A percentile compares a stretch with the other conserved stretches of the same genome.
Evolutionary conservation across 495 filamentous ascomycete species (phyloP).

Genomic region (Terfezia claveryi): DNA sequence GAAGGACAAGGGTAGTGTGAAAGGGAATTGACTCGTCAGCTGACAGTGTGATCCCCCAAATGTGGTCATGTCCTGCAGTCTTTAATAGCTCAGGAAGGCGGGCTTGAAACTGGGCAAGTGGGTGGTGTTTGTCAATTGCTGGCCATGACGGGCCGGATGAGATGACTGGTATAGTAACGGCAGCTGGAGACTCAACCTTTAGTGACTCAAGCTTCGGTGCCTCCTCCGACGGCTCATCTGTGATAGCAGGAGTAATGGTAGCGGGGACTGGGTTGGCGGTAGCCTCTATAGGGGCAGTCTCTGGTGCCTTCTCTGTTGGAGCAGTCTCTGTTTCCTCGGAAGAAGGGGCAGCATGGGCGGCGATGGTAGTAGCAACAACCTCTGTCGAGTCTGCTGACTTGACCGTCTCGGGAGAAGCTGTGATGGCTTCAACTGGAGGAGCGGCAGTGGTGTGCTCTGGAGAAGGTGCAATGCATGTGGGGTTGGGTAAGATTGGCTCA

Average conservation of each 20-base stretch:
- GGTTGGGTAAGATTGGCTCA: too few species aligned
- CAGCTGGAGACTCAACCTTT: too few species aligned
- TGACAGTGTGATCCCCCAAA: constrained; percentile 50
- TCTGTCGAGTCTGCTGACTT: too few species aligned
- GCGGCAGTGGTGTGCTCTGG: not conserved
- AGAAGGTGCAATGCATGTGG: too few species aligned
- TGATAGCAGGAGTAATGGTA: not conserved
- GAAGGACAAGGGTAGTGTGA: constrained; percentile 57
- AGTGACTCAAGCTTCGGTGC: too few species aligned
- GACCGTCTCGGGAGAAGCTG: not conserved
- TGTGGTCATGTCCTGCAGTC: constrained; percentile 36
- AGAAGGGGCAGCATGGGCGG: too few species aligned
- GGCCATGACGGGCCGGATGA: not conserved
- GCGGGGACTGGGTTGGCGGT: not conserved
- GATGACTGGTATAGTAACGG: not conserved
- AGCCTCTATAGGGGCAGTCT: not conserved
- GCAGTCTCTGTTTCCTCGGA: not conserved
- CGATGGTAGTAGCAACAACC: too few species aligned
- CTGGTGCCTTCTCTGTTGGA: not conserved
- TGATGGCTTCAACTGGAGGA: not conserved
- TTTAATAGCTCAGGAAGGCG: constrained; percentile 23
- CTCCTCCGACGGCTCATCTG: too few species aligned
- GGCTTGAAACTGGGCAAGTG: constrained; percentile 6
- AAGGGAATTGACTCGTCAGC: constrained; percentile 19
- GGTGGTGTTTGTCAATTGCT: not conserved